phyloP scores from a whole-genome alignment of 1,284 basidiomycete species.

The Naganishia cerealis region DNA sequence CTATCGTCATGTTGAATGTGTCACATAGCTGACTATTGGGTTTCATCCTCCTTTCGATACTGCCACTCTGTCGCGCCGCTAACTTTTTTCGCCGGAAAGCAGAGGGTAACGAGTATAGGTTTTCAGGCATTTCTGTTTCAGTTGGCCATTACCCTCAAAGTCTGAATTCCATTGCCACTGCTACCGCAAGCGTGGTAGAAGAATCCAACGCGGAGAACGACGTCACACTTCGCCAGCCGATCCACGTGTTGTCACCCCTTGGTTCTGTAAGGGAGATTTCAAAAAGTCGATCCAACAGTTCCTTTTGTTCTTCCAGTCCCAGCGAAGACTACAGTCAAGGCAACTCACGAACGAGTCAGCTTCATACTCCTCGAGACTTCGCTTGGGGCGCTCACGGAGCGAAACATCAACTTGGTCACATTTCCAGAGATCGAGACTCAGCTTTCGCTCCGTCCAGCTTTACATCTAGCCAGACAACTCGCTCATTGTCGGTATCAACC shows the following conservation, averaged over 20 bases:
- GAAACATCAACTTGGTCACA: background rate
- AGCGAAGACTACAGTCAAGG: background rate
- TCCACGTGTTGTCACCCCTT: background rate
- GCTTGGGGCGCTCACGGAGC: slow-evolving; percentile 6
- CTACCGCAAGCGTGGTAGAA: background rate
- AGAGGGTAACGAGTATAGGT: slow-evolving; percentile 1
- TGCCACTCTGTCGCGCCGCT: background rate
- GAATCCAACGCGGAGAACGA: background rate
- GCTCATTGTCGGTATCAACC: background rate
- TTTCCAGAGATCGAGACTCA: background rate
- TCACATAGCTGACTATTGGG: background rate
- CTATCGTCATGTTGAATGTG: background rate
- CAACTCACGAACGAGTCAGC: background rate
- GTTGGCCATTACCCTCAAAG: background rate
- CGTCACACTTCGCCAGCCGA: background rate
- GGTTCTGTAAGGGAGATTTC: slow-evolving; percentile 6
- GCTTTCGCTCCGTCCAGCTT: background rate
- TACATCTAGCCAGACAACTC: background rate
- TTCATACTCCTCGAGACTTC: background rate
- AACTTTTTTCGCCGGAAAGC: background rate
- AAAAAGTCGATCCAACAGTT: background rate
- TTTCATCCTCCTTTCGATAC: background rate
- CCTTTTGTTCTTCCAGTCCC: slow-evolving; percentile 9
- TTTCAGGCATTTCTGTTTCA: background rate
- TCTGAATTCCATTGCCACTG: background rate